Conservation (phyloP, 2,329 filamentous ascomycete species). For the Tolypocladium tropicale region DNA sequence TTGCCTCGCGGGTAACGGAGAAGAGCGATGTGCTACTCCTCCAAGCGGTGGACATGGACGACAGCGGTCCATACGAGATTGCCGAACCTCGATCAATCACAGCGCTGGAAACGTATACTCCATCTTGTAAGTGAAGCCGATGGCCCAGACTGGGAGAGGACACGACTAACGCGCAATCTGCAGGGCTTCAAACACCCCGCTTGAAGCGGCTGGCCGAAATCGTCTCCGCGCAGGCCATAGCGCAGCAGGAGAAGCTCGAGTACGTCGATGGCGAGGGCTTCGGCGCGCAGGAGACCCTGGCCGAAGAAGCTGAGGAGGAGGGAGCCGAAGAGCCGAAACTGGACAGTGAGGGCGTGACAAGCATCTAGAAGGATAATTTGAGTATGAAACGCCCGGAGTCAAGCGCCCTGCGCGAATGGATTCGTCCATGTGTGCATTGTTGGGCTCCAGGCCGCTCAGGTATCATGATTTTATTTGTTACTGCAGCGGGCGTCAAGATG, state of each 20-base stretch:
- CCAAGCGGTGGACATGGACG: slow-evolving; percentile 96
- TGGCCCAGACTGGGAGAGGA: background rate
- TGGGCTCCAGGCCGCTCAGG: background rate
- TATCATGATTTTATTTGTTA: background rate
- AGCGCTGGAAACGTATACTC: slow-evolving; percentile 93
- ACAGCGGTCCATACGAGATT: slow-evolving; percentile 96
- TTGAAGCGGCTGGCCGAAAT: slow-evolving; percentile 97
- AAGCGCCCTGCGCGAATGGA: background rate
- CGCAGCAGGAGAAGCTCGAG: slow-evolving; percentile 82
- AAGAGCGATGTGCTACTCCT: slow-evolving; percentile 95
- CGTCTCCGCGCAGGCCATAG: slow-evolving; percentile 90
- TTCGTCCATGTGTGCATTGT: background rate
- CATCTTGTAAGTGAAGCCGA: slow-evolving; percentile 62
- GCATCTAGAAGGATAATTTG: background rate
- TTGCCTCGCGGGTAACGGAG: slow-evolving; percentile 91
- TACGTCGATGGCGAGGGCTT: slow-evolving; percentile 34
- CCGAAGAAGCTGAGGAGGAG: slow-evolving; percentile 40
- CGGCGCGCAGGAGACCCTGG: slow-evolving; percentile 39
- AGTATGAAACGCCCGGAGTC: background rate
- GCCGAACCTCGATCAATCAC: slow-evolving; percentile 94
- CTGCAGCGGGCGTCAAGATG: slow-evolving; percentile 1
- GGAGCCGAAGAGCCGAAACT: slow-evolving; percentile 2
- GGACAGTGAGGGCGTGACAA: background rate
- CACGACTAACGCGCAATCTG: slow-evolving; percentile 16
- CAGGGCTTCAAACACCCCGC: slow-evolving; percentile 90